A percentile compares a stretch with the other conserved stretches of the same genome.
phyloP scores from a whole-genome alignment of 345 rosid genomes.

The Abelmoschus esculentus region DNA sequence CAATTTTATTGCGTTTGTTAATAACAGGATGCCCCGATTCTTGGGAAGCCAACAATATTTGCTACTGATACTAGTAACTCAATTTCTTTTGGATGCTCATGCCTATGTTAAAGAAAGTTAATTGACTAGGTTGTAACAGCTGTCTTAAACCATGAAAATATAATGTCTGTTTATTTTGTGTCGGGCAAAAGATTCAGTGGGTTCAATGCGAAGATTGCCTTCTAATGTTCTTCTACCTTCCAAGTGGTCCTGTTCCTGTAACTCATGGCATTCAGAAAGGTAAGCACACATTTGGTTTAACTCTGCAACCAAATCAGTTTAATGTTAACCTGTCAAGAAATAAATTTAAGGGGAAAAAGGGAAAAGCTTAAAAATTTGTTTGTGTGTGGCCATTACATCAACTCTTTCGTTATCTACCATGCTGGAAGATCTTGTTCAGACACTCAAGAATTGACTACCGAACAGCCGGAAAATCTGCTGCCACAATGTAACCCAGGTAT shows the following conservation, averaged over 20 bases:
- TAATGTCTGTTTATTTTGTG: neutral
- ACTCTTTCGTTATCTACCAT: slow-evolving; percentile 5
- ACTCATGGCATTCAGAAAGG: slow-evolving; percentile 71
- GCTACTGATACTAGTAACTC: slow-evolving; percentile 52
- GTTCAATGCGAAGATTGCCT: slow-evolving; percentile 68
- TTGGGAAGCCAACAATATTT: slow-evolving; percentile 72
- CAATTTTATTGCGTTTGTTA: slow-evolving; percentile 1
- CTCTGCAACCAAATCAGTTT: neutral
- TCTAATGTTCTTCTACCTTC: slow-evolving; percentile 53
- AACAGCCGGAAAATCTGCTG: slow-evolving; percentile 52
- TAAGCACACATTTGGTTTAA: slow-evolving; percentile 10
- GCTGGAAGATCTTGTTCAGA: slow-evolving; percentile 56
- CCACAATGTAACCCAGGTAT: slow-evolving; percentile 43
- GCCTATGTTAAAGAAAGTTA: neutral
- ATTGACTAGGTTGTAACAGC: neutral
- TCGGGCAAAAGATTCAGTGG: slow-evolving; percentile 65
- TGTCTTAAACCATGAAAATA: neutral
- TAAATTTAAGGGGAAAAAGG: neutral
- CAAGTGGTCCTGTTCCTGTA: slow-evolving; percentile 60
- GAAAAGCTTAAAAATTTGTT: neutral
- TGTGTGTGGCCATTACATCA: neutral
- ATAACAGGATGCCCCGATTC: slow-evolving; percentile 79
- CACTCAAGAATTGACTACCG: slow-evolving; percentile 46
- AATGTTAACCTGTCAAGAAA: neutral
- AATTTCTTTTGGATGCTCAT: slow-evolving; percentile 14